Evolutionary conservation across 805 yeast species (phyloP).

Genomic region (Torulaspora quercuum): DNA sequence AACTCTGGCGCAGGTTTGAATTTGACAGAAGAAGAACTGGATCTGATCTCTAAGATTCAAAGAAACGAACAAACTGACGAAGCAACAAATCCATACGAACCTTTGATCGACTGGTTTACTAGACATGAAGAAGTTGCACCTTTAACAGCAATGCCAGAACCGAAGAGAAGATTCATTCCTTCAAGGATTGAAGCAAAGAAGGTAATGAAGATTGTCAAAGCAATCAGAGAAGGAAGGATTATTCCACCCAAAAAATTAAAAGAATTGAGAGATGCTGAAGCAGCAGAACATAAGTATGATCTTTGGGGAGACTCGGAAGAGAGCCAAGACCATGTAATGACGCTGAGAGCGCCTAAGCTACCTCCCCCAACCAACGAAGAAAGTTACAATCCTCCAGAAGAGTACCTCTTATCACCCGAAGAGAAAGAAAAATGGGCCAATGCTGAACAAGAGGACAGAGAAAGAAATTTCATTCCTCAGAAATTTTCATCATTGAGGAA

Average conservation of each 20-base stretch:
- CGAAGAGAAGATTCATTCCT: constrained; percentile 94
- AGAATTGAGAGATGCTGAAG: constrained; percentile 48
- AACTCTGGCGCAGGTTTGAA: constrained; percentile 83
- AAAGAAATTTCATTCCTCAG: constrained; percentile 73
- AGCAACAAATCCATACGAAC: constrained; percentile 81
- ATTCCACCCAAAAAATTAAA: constrained; percentile 63
- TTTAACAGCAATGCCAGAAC: constrained; percentile 89
- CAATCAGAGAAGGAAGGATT: constrained; percentile 94
- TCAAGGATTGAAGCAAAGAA: constrained; percentile 95
- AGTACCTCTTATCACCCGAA: constrained; percentile 76
- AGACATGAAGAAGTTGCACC: constrained; percentile 84
- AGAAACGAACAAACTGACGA: constrained; percentile 81
- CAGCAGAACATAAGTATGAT: constrained; percentile 61
- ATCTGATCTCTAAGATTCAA: constrained; percentile 81
- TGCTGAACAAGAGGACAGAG: constrained; percentile 72
- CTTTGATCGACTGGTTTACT: constrained; percentile 94
- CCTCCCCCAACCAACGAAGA: constrained; percentile 97
- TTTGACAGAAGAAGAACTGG: constrained; percentile 81
- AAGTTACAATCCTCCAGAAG: constrained; percentile 96
- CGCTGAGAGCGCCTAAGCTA: constrained; percentile 87
- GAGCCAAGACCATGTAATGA: constrained; percentile 74
- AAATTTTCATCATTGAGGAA: constrained; percentile 78
- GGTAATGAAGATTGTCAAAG: constrained; percentile 92
- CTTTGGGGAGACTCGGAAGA: constrained; percentile 79
- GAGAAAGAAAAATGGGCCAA: constrained; percentile 71